Conservation (phyloP, 2,329 filamentous ascomycete species). For the Monilinia fructigena region DNA sequence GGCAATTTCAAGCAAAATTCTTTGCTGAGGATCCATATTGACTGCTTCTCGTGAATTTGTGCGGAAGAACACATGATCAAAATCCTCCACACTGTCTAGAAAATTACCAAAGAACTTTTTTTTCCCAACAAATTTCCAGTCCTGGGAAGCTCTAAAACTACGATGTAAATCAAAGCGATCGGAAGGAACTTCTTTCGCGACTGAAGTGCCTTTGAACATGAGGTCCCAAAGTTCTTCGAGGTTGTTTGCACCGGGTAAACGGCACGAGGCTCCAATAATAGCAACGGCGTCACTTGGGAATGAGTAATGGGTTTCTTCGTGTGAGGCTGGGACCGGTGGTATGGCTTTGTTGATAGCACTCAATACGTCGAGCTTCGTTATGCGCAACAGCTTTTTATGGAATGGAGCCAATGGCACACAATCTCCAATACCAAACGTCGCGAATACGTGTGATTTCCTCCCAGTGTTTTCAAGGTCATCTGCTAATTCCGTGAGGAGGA, state of each 20-base stretch:
- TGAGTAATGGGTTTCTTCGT: background rate
- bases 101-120: constrained; percentile 22
- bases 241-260: constrained; percentile 51
- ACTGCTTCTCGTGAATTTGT: constrained; percentile 18
- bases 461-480: constrained; percentile 8
- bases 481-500: constrained; percentile 19
- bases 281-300: constrained; percentile 42
- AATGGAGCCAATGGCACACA: constrained; percentile 13
- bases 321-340: too few relatives aligned
- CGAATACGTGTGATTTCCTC: background rate
- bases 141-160: constrained; percentile 23
- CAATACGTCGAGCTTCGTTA: background rate
- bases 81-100: constrained; percentile 21
- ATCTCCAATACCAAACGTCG: constrained; percentile 11
- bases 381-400: background rate
- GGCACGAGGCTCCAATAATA: constrained; percentile 51
- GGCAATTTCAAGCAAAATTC: constrained; percentile 20
- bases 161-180: constrained; percentile 25
- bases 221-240: constrained; percentile 71
- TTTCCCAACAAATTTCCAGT: background rate
- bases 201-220: constrained; percentile 59
- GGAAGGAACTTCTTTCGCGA: constrained; percentile 35
- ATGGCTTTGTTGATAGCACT: background rate
- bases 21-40: constrained; percentile 32
- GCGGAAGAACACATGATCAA: constrained; percentile 28